Evolutionary conservation across 768 basidiomycete genomes (phyloP).

Genomic region (Lactarius sanguifluus): DNA sequence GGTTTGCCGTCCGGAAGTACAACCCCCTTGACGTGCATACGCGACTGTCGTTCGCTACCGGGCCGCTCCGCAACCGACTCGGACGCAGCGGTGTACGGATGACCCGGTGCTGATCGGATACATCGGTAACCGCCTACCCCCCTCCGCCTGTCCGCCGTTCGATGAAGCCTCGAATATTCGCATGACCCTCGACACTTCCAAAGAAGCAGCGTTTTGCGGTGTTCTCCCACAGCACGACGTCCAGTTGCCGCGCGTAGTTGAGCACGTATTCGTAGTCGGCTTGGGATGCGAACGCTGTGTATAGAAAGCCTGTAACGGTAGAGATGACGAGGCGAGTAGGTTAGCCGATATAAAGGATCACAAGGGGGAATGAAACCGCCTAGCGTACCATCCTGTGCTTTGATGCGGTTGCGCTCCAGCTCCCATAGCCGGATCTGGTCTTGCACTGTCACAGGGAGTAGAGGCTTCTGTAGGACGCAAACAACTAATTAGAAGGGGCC

Average conservation of each 20-base stretch:
- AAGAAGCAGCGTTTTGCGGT: conserved; percentile 75
- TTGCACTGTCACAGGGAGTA: conserved; percentile 95
- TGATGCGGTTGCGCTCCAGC: conserved; percentile 88
- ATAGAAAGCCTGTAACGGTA: conserved; percentile 66
- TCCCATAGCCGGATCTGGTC: conserved; percentile 99
- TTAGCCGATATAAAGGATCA: background rate
- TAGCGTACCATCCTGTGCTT: conserved; percentile 76
- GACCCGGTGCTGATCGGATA: background rate
- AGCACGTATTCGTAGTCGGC: conserved; percentile 87
- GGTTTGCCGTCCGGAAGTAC: background rate
- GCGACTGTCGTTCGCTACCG: background rate
- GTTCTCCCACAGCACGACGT: conserved; percentile 84
- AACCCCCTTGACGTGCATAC: background rate
- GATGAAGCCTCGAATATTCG: conserved; percentile 76
- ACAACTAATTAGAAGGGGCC: background rate
- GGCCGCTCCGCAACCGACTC: background rate
- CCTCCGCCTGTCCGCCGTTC: conserved; percentile 57
- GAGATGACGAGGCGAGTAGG: background rate
- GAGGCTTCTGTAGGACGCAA: conserved; percentile 64
- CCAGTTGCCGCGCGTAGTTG: conserved; percentile 80
- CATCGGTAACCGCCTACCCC: background rate
- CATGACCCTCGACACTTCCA: conserved; percentile 73
- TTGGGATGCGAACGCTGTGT: conserved; percentile 82
- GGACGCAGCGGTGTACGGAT: background rate
- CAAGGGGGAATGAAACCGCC: background rate